A percentile compares a stretch with the other conserved stretches of the same genome.
Conservation (phyloP, 208 protist species). For the Angomonas desouzai region DNA sequence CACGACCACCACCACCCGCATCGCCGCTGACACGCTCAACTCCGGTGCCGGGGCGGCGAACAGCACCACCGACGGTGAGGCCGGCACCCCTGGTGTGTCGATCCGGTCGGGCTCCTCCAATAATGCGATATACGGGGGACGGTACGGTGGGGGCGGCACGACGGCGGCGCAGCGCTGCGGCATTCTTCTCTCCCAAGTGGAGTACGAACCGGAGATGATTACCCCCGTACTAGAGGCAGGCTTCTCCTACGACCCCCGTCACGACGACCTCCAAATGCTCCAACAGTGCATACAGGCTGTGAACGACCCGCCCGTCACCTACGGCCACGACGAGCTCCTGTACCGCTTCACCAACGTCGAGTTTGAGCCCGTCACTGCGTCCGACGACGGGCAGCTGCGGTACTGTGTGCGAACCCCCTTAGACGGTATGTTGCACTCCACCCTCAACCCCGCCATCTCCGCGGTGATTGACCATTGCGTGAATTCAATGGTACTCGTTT, state of each 20-base stretch:
- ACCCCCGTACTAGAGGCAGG: slow-evolving; percentile 7
- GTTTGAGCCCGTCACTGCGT: slow-evolving; percentile 30
- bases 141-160: slow-evolving; percentile 18
- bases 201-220: slow-evolving; percentile 18
- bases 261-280: slow-evolving; percentile 36
- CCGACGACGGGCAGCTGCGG: slow-evolving; percentile 19
- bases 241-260: slow-evolving; percentile 26
- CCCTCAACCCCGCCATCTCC: slow-evolving; percentile 54
- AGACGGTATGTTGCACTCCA: slow-evolving; percentile 46
- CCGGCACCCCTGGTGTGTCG: neutral
- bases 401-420: slow-evolving; percentile 51
- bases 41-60: neutral
- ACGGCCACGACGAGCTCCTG: slow-evolving; percentile 50
- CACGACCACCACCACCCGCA: slow-evolving; percentile 17
- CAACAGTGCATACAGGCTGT: slow-evolving; percentile 45
- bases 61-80: slow-evolving; percentile 8
- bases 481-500: slow-evolving; percentile 72
- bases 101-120: neutral
- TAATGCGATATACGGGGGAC: slow-evolving; percentile 15
- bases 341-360: slow-evolving; percentile 57
- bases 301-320: slow-evolving; percentile 48
- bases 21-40: slow-evolving; percentile 13
- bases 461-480: slow-evolving; percentile 75
- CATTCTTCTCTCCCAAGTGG: slow-evolving; percentile 31
- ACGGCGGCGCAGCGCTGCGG: slow-evolving; percentile 31